A percentile compares a stretch with the other conserved stretches of the same genome.
Evolutionary conservation across 2,329 filamentous ascomycete species (phyloP).

Genomic region (Xylaria multiplex): DNA sequence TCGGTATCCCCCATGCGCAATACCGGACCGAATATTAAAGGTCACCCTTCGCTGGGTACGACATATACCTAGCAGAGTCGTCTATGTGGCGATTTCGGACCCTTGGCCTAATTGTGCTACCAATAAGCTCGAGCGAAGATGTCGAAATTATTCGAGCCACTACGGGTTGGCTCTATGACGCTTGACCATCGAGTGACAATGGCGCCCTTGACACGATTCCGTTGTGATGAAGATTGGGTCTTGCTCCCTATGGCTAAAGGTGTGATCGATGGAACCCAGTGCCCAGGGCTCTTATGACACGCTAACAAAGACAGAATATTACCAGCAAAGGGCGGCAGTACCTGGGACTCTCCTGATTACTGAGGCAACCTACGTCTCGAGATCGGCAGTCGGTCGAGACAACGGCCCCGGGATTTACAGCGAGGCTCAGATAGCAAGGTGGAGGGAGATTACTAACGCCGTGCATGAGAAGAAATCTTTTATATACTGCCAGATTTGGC

Average conservation of each 20-base stretch:
- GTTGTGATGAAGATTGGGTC: slow-evolving; percentile 57
- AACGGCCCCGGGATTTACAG: slow-evolving; percentile 68
- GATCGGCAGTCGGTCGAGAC: slow-evolving; percentile 56
- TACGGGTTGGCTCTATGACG: slow-evolving; percentile 53
- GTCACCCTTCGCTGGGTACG: neutral
- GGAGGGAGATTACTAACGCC: slow-evolving; percentile 68
- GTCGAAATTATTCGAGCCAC: slow-evolving; percentile 52
- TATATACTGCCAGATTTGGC: slow-evolving; percentile 74
- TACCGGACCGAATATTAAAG: neutral
- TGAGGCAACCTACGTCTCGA: slow-evolving; percentile 65
- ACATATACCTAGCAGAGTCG: neutral
- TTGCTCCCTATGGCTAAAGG: slow-evolving; percentile 53
- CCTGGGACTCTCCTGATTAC: slow-evolving; percentile 63
- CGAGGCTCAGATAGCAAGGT: slow-evolving; percentile 65
- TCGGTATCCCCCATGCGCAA: slow-evolving; percentile 3
- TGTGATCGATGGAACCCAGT: slow-evolving; percentile 12
- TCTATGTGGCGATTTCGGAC: neutral
- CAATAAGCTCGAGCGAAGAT: slow-evolving; percentile 19
- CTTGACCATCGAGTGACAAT: slow-evolving; percentile 59
- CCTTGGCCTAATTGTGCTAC: neutral
- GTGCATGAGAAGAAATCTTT: slow-evolving; percentile 71
- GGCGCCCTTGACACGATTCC: slow-evolving; percentile 60
- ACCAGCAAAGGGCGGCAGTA: slow-evolving; percentile 48
- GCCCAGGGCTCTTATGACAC: neutral
- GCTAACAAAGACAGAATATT: slow-evolving; percentile 43